phyloP scores from a whole-genome alignment of 1,139 yeast species.

The Kurtzmaniella quercitrusa region DNA sequence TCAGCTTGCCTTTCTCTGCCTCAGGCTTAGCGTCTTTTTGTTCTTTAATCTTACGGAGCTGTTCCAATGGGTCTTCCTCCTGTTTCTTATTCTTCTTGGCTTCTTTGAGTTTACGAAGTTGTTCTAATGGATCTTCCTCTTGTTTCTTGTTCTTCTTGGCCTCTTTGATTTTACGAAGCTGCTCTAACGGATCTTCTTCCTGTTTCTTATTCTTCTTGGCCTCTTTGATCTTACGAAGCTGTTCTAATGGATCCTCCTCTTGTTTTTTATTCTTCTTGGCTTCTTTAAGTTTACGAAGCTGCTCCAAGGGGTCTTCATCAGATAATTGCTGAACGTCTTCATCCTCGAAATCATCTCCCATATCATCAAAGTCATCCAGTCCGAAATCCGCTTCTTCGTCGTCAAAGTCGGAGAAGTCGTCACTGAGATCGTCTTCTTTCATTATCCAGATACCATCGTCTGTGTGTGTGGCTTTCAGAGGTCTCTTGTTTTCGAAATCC shows the following conservation, averaged over 20 bases:
- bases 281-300: slow-evolving; percentile 19
- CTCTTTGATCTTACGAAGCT: slow-evolving; percentile 40
- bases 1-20: too few relatives aligned
- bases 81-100: slow-evolving; percentile 13
- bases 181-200: slow-evolving; percentile 22
- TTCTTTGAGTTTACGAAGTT: slow-evolving; percentile 40
- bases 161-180: slow-evolving; percentile 19
- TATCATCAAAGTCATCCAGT: slow-evolving; percentile 9
- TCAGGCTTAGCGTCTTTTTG: slow-evolving; percentile 5
- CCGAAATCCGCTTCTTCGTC: slow-evolving; percentile 12
- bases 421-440: slow-evolving; percentile 21
- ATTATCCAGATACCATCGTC: slow-evolving; percentile 15
- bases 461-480: slow-evolving; percentile 7
- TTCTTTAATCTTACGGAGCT: slow-evolving; percentile 19
- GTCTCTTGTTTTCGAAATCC: slow-evolving; percentile 12
- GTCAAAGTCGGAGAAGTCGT: slow-evolving; percentile 8
- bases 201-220: slow-evolving; percentile 13
- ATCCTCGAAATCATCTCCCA: slow-evolving; percentile 14
- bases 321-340: slow-evolving; percentile 13
- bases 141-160: slow-evolving; percentile 8
- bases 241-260: slow-evolving; percentile 36
- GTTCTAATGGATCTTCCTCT: slow-evolving; percentile 34
- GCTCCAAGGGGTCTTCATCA: slow-evolving; percentile 20
- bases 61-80: slow-evolving; percentile 22
- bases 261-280: slow-evolving; percentile 9